Base-by-base conservation (phyloP, 257 asterid species). In the Striga asiatica region DNA sequence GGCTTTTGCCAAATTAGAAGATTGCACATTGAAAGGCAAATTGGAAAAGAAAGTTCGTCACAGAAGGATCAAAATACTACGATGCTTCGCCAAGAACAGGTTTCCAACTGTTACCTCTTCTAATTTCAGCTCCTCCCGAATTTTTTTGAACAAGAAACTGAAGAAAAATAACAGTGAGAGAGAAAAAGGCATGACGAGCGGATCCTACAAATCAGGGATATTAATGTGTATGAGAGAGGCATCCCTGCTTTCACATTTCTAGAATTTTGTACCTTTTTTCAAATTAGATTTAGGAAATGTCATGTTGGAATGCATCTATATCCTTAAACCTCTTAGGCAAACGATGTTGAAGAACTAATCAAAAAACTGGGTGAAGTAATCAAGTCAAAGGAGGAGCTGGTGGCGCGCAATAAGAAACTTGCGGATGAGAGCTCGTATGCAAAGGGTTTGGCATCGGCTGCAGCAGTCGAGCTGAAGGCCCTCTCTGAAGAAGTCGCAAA, bases 401-500 rank as follows among this genome's bases (percentile, higher is more conserved):
- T 82, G 69, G 69, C 69, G 37, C 83, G 81, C 68, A 92, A 88
- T 78, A 88, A 71, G 63, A 92, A 85, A 81, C 83, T 92, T 43
- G 94, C 95, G 3, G 97, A 85, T 56, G 97, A 92, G 50, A 82
- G 97, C 73, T 76, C 92, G 19, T 92, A 92, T 23, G 99, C 99
- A 58, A 92, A 92, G 74, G 99, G 93, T 50, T 74, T 92, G 64
- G 99, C 99, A 48, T 92, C 97, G 43, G 99, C 95, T 32, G 99
- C 99, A 58, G 97, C 99, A 5, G 99, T 92, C 14, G 99, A 92
- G 70, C 60, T 92, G 47, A 92, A 92, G 69, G 93, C 99, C 32
- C 77, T 92, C 7, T 88, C 99, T 1, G 99, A 92, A 72, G 99
- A 92, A 71, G 95, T 88, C 42, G 73, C 97, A n/a, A 92, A 92